phyloP scores from a whole-genome alignment of 2,329 filamentous ascomycete genomes.

The Pseudogymnoascus sp. region DNA sequence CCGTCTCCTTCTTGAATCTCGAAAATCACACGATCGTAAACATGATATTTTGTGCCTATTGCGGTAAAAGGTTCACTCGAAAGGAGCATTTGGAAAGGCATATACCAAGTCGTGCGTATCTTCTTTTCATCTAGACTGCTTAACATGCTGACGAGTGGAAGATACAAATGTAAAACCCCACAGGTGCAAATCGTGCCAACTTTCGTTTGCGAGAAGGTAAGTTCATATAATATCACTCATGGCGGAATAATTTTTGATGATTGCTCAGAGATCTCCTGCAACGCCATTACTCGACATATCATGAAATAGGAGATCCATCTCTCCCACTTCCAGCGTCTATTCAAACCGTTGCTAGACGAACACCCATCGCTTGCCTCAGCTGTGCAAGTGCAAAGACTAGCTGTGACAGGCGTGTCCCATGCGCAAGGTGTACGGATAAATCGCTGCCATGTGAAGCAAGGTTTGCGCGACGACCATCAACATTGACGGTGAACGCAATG shows the following conservation, averaged over 20 bases:
- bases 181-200: constrained; percentile 41
- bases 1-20: background rate
- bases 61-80: constrained; percentile 47
- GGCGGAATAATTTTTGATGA: background rate
- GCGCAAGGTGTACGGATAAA: constrained; percentile 43
- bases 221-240: constrained; percentile 12
- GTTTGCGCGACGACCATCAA: constrained; percentile 44
- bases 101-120: constrained; percentile 42
- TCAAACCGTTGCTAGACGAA: constrained; percentile 34
- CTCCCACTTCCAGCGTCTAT: constrained; percentile 38
- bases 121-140: background rate
- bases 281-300: constrained; percentile 44
- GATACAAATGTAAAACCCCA: constrained; percentile 51
- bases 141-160: constrained; percentile 21
- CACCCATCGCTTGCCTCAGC: constrained; percentile 43
- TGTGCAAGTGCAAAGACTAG: constrained; percentile 45
- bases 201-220: constrained; percentile 44
- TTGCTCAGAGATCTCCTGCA: constrained; percentile 39
- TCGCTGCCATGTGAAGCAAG: constrained; percentile 41
- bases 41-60: constrained; percentile 46
- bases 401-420: constrained; percentile 44
- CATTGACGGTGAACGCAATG: constrained; percentile 26
- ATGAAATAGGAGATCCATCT: constrained; percentile 42
- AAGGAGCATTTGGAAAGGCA: constrained; percentile 52
- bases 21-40: constrained; percentile 2